These are phyloP conservation scores for Rhodosorus marinus DNA, from an alignment of 23 red algal species.

Conservation along the genomic window DNA sequence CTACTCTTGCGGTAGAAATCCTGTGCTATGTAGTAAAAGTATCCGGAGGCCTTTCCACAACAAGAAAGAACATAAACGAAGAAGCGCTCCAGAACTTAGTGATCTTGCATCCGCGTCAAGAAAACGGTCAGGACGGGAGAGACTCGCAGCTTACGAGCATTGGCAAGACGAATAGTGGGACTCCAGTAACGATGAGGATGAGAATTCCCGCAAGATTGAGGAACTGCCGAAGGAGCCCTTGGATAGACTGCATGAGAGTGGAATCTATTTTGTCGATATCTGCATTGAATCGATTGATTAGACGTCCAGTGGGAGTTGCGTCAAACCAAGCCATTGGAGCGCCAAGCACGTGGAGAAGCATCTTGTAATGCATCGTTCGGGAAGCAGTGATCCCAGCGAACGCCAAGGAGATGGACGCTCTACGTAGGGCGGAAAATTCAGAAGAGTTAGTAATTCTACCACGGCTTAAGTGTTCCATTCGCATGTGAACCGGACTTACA, in stretches of 20 bases:
- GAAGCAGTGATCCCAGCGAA: conserved; percentile 6
- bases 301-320: conserved; percentile 48
- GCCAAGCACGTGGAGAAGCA: conserved; percentile 46
- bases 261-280: conserved; percentile 52
- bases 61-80: conserved; percentile 26
- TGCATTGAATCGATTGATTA: conserved; percentile 73
- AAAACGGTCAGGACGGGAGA: conserved; percentile 15
- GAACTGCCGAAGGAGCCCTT: neutral
- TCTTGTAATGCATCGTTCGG: conserved; percentile 32
- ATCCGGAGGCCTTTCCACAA: conserved; percentile 21
- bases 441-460: too few relatives aligned
- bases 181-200: conserved; percentile 1
- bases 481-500: too few relatives aligned
- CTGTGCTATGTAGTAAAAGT: conserved; percentile 39
- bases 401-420: conserved; percentile 12
- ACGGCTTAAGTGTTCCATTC: too few relatives aligned
- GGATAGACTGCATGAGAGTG: neutral
- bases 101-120: conserved; percentile 17
- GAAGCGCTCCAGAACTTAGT: conserved; percentile 34
- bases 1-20: conserved; percentile 61
- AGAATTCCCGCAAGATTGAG: conserved; percentile 2
- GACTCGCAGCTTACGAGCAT: neutral
- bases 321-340: conserved; percentile 75
- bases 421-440: neutral
- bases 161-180: neutral